Percentiles rank a stretch among this genome's conserved stretches.
Conservation (phyloP, 208 protist genomes). For the Leishmania aethiopica region DNA sequence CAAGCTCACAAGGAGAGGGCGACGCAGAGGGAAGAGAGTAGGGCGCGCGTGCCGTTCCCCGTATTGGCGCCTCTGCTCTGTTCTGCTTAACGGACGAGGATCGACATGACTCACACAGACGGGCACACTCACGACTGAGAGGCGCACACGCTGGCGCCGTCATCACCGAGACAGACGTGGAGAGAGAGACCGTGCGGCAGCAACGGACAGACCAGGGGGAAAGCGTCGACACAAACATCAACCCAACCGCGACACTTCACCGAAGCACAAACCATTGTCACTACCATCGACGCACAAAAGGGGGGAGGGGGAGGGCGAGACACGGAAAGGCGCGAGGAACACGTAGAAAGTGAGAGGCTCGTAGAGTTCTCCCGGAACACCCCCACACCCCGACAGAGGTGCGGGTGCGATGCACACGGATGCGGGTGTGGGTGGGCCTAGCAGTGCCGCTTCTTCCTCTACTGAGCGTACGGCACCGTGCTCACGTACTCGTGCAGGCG, state of each 20-base stretch:
- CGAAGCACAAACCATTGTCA: neutral
- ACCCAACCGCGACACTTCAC: neutral
- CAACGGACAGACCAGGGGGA: neutral
- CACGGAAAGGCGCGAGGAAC: neutral
- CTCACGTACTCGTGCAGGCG: slow-evolving; percentile 88
- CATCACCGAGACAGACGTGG: neutral
- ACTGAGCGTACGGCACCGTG: slow-evolving; percentile 37
- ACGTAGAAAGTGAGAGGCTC: neutral
- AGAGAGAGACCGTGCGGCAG: neutral
- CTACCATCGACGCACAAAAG: neutral
- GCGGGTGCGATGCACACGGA: neutral
- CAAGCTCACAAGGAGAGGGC: neutral
- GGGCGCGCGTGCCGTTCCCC: neutral
- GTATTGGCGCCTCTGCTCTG: neutral
- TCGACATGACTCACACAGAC: neutral
- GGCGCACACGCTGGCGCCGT: neutral
- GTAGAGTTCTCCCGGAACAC: neutral
- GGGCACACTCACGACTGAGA: neutral
- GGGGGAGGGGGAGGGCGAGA: neutral
- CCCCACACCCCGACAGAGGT: neutral
- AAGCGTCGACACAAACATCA: neutral
- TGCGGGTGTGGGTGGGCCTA: no score
- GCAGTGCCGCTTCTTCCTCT: neutral
- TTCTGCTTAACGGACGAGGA: neutral
- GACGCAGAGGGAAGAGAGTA: neutral